Conservation (phyloP, 495 filamentous ascomycete species). For the Neurospora hispaniola region DNA sequence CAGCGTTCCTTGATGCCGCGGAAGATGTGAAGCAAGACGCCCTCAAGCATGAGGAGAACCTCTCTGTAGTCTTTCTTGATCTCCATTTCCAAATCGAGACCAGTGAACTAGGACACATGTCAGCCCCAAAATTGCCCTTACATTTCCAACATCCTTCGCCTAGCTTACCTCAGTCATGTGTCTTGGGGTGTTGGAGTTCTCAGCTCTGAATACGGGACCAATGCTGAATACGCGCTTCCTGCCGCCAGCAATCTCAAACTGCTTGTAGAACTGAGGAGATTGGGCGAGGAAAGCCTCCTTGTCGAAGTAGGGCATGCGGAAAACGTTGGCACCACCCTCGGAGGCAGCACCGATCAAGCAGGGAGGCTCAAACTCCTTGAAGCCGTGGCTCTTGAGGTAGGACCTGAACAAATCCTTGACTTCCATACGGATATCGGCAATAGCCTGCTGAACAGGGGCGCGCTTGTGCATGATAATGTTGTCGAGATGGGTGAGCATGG, state of each 20-base stretch:
- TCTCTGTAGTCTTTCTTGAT: slow-evolving; percentile 85
- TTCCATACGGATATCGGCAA: slow-evolving; percentile 66
- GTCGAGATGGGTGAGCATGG: slow-evolving; percentile 65
- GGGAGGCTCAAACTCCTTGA: slow-evolving; percentile 66
- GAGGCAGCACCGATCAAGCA: slow-evolving; percentile 84
- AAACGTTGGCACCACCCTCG: slow-evolving; percentile 89
- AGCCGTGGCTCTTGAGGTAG: slow-evolving; percentile 64
- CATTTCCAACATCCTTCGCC: not conserved
- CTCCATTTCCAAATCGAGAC: slow-evolving; percentile 96
- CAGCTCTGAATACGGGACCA: slow-evolving; percentile 88
- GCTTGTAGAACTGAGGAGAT: slow-evolving; percentile 86
- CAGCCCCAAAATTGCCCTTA: not conserved
- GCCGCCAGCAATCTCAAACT: slow-evolving; percentile 90
- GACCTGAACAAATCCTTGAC: slow-evolving; percentile 71
- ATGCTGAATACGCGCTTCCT: slow-evolving; percentile 83
- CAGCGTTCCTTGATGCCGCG: slow-evolving; percentile 58
- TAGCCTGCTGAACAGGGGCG: slow-evolving; percentile 77
- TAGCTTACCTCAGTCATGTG: slow-evolving; percentile 74
- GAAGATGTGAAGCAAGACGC: slow-evolving; percentile 84
- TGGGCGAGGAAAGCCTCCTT: slow-evolving; percentile 68
- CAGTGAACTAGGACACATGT: slow-evolving; percentile 49
- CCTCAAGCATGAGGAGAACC: slow-evolving; percentile 68
- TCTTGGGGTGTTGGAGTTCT: slow-evolving; percentile 91
- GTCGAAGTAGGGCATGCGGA: slow-evolving; percentile 86
- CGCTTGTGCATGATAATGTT: slow-evolving; percentile 88